These are phyloP conservation scores for Tirmania nivea DNA, from an alignment of 495 filamentous ascomycete genomes.

Conservation along the genomic window DNA sequence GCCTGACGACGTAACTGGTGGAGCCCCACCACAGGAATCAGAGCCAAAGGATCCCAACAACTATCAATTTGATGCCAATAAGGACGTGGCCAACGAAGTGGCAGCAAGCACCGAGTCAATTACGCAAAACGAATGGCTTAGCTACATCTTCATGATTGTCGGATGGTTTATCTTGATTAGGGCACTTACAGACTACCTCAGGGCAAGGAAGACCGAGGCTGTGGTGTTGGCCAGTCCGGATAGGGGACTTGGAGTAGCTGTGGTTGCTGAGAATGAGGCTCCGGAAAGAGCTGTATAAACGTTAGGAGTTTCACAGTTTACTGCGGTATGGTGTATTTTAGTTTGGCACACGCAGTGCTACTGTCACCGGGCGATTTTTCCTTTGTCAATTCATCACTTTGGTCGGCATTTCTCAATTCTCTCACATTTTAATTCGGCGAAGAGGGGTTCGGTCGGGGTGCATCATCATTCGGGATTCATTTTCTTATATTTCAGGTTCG, in stretches of 20 bases:
- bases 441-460: too few species aligned
- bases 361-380: too few species aligned
- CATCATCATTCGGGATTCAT: too few species aligned
- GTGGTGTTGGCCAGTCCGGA: slow-evolving; percentile 87
- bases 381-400: too few species aligned
- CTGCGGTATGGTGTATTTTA: too few species aligned
- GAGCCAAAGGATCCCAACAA: slow-evolving; percentile 68
- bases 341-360: too few species aligned
- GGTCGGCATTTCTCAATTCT: too few species aligned
- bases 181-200: slow-evolving; percentile 69
- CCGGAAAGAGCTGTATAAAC: slow-evolving; percentile 59
- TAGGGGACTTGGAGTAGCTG: slow-evolving; percentile 59
- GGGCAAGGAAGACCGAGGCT: slow-evolving; percentile 71
- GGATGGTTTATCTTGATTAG: slow-evolving; percentile 95
- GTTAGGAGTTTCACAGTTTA: not conserved
- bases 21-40: slow-evolving; percentile 29
- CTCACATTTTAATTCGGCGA: too few species aligned
- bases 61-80: slow-evolving; percentile 56
- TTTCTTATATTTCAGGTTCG: too few species aligned
- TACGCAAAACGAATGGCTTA: slow-evolving; percentile 58
- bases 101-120: slow-evolving; percentile 27
- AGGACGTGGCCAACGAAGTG: slow-evolving; percentile 29
- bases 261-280: slow-evolving; percentile 73
- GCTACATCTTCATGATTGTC: slow-evolving; percentile 90
- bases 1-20: slow-evolving; percentile 24